phyloP scores from a whole-genome alignment of 768 basidiomycete species.

The Boletus coccyginus region DNA sequence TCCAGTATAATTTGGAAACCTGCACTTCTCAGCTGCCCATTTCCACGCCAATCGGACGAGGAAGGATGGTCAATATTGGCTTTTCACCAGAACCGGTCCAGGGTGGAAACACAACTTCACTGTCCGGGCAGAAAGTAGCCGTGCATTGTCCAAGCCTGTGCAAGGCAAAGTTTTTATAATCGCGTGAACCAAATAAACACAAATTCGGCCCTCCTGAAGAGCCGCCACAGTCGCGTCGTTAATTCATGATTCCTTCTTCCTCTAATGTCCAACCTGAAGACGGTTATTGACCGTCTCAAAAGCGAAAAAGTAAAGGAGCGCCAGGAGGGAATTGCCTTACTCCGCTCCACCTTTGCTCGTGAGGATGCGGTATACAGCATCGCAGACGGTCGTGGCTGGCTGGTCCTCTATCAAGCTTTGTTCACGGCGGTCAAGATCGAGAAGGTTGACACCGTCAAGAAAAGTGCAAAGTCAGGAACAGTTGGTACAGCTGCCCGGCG shows the following conservation, averaged over 20 bases:
- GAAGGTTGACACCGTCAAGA: constrained; percentile 44
- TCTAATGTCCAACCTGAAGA: constrained; percentile 42
- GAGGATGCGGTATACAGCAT: constrained; percentile 42
- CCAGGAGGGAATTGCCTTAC: constrained; percentile 53
- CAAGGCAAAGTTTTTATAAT: constrained; percentile 23
- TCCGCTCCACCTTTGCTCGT: constrained; percentile 51
- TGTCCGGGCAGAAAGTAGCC: constrained; percentile 83
- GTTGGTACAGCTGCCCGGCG: constrained; percentile 47
- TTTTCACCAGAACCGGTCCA: constrained; percentile 80
- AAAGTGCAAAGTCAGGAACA: constrained; percentile 39
- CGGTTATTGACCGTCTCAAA: constrained; percentile 49
- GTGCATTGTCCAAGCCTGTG: constrained; percentile 3
- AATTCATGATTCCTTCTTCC: constrained; percentile 1
- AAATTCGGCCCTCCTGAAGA: constrained; percentile 20
- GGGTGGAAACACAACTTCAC: constrained; percentile 52
- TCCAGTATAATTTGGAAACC: constrained; percentile 22
- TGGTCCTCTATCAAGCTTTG: constrained; percentile 67
- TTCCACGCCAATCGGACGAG: constrained; percentile 54
- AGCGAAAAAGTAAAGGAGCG: constrained; percentile 70
- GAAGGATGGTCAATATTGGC: constrained; percentile 55
- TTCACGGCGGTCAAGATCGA: constrained; percentile 67
- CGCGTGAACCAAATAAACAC: constrained; percentile 25
- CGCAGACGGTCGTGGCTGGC: constrained; percentile 50
- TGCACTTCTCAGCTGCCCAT: constrained; percentile 48
- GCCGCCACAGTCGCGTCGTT: constrained; percentile 16